Evolutionary conservation across 331 rosid species (phyloP).

Genomic region (Pyracantha coccinea): DNA sequence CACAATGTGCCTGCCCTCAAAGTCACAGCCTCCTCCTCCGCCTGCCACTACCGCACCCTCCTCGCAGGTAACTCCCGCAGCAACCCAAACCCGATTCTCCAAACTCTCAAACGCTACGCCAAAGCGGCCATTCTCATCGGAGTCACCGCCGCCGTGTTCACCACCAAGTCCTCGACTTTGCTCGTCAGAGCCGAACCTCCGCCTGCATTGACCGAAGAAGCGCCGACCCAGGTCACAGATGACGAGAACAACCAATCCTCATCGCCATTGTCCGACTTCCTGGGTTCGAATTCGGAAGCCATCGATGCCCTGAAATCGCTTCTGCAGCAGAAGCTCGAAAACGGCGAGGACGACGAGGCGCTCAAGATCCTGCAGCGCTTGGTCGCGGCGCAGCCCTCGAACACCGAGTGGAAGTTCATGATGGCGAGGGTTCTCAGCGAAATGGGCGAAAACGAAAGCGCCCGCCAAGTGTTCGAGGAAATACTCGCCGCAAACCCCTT

Average conservation of each 20-base stretch:
- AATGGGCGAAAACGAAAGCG: slow-evolving; percentile 39
- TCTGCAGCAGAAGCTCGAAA: slow-evolving; percentile 71
- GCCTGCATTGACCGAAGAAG: slow-evolving; percentile 10
- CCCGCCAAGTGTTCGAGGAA: slow-evolving; percentile 60
- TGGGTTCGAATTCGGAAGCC: slow-evolving; percentile 54
- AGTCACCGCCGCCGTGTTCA: slow-evolving; percentile 35
- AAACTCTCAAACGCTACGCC: slow-evolving; percentile 36
- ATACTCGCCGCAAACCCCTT: slow-evolving; percentile 47
- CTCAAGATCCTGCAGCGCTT: slow-evolving; percentile 43
- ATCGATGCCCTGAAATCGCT: slow-evolving; percentile 59
- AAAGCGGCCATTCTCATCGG: slow-evolving; percentile 54
- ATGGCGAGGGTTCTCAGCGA: slow-evolving; percentile 52
- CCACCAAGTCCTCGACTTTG: slow-evolving; percentile 26
- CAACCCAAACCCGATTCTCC: slow-evolving; percentile 18
- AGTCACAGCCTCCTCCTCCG: slow-evolving; percentile 29
- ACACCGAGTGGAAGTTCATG: slow-evolving; percentile 71
- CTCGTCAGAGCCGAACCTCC: slow-evolving; percentile 64
- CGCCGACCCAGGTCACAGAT: neutral
- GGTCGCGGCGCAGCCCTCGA: slow-evolving; percentile 53
- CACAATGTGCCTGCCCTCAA: slow-evolving; percentile 15
- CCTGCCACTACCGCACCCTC: neutral
- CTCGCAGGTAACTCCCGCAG: neutral
- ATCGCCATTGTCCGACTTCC: slow-evolving; percentile 52
- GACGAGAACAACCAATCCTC: slow-evolving; percentile 4
- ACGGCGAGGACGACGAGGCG: slow-evolving; percentile 74